A percentile compares a stretch with the other conserved stretches of the same genome.
Conservation (phyloP, 129 eudicot genomes). For the Apium graveolens region DNA sequence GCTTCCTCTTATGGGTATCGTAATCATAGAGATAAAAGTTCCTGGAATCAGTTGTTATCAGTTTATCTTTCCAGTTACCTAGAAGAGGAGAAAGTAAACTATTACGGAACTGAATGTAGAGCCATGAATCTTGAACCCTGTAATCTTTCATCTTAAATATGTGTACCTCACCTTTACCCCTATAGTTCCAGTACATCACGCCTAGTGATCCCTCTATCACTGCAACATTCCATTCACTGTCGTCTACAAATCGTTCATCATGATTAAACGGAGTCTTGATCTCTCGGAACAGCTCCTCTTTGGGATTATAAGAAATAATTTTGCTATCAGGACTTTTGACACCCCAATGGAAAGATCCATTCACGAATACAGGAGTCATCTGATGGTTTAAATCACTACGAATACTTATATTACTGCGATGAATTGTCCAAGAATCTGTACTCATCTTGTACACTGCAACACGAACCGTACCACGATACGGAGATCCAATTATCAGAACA, state of each 20-base stretch:
- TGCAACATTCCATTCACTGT: neutral
- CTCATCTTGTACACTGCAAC: neutral
- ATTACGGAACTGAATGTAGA: neutral
- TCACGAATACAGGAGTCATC: neutral
- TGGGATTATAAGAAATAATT: neutral
- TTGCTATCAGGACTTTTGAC: neutral
- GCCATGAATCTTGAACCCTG: neutral
- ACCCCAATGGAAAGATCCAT: neutral
- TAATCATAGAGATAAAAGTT: neutral
- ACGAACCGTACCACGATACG: neutral
- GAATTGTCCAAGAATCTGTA: neutral
- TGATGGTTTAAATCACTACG: neutral
- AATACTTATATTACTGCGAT: neutral
- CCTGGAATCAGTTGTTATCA: neutral
- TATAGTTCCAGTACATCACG: neutral
- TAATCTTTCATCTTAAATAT: neutral
- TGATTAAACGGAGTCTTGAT: neutral
- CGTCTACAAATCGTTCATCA: neutral
- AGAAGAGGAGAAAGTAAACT: neutral
- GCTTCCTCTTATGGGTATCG: neutral
- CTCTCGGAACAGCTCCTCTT: neutral
- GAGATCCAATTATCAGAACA: neutral
- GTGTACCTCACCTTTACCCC: neutral
- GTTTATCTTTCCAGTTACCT: neutral
- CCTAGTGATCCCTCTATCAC: neutral